Evolutionary conservation across 257 asterid species (phyloP), one percentile per base, ranked within the genome.

Genomic region (Verbascum thapsus): DNA sequence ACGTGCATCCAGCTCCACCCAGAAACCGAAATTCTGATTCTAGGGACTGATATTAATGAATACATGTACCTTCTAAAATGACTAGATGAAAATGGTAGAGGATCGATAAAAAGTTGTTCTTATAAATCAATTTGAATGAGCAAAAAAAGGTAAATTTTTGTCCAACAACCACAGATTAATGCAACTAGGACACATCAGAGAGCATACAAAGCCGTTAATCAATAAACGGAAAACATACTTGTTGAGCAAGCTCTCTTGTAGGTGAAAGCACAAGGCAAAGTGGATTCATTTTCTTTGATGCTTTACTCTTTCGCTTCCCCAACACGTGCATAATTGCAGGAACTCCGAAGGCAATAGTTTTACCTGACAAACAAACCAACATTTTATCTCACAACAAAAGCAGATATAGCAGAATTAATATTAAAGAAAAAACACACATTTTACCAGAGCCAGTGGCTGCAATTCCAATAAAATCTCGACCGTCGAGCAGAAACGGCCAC

Each of bases 191-290:
- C 20, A 9, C 8, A 63, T 42, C 35, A 55, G 3, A 41, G 13
- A 10, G 1, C 39, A 30, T 3, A 17, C 0, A 19, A 64, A 4
- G 26, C 38, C 26, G 7, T 7, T 40, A 8, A 61, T 26, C 37
- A 34, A 22, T 18, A 26, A 67, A 44, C 20, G n/a, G 52, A 58
- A 43, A 53, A 45, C 95, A 48, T 87, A 94, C 97, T 72, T 94
- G 99, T 70, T 92, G 99, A 66, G 97, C 99, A 35, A 89, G 77
- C 82, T 92, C 99, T 74, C 98, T 84, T 8, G 98, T 94, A 77
- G 99, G 99, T 16, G 98, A 84, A 55, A 94, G 84, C 53, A 88
- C 89, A 55, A 94, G 95, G 67, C 94, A 84, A 44, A 80, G 82
- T 3, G 98, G 99, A 63, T 71, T 83, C 58, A 32, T 82, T 70